Conservation (phyloP, 306 rosid genomes). For the Castanea crenata region DNA sequence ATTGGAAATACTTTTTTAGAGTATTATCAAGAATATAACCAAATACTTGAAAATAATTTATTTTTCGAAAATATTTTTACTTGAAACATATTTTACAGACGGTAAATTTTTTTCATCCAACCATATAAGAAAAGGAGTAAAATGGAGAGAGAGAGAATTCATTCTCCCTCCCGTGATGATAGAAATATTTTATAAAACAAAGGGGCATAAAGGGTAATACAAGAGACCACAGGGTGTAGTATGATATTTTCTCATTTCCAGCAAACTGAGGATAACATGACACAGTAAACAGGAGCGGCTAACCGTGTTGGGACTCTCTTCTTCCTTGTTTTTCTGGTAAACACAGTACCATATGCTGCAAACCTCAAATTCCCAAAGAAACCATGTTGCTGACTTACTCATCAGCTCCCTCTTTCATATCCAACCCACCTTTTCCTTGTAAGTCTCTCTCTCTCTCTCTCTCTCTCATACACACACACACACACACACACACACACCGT, state of each 20-base stretch:
- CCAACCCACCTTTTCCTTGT: constrained; percentile 44
- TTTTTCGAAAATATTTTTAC: too few species aligned
- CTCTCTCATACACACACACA: neutral
- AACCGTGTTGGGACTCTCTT: neutral
- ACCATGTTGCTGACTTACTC: constrained; percentile 44
- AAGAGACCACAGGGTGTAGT: neutral
- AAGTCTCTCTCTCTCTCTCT: constrained; percentile 31
- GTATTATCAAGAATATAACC: too few species aligned
- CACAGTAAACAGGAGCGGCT: neutral
- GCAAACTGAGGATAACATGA: constrained; percentile 25
- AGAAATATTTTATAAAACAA: neutral
- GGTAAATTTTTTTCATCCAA: too few species aligned
- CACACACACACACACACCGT: neutral
- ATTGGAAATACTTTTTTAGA: too few species aligned
- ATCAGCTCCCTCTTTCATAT: constrained; percentile 23
- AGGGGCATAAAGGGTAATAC: constrained; percentile 10
- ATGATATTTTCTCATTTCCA: neutral
- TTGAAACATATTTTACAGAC: too few species aligned
- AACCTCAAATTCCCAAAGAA: constrained; percentile 1
- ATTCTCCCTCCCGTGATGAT: neutral
- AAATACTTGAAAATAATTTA: too few species aligned
- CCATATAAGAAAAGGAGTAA: too few species aligned
- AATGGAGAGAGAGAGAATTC: too few species aligned
- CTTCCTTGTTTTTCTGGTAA: neutral
- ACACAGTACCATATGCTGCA: constrained; percentile 8